Percentiles rank a stretch among this genome's conserved stretches.
Conservation (phyloP, 306 rosid species). For the Albizia julibrissin region DNA sequence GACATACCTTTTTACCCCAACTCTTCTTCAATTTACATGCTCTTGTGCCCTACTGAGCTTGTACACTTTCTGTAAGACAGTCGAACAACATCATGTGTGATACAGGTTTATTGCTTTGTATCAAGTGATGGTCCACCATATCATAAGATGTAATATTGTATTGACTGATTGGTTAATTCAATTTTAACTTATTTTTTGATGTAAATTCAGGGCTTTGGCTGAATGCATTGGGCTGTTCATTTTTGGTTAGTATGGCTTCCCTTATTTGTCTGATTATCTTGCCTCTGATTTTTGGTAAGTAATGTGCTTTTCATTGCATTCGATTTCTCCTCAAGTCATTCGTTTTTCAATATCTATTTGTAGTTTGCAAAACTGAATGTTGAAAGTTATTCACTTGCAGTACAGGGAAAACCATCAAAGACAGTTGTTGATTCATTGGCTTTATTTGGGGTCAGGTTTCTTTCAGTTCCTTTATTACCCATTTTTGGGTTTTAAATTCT, state of each 20-base stretch:
- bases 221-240: slow-evolving; percentile 87
- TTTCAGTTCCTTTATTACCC: slow-evolving; percentile 32
- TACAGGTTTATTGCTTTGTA: slow-evolving; percentile 9
- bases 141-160: background rate
- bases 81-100: background rate
- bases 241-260: slow-evolving; percentile 98
- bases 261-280: slow-evolving; percentile 77
- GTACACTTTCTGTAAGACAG: background rate
- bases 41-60: background rate
- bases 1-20: background rate
- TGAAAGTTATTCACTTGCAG: slow-evolving; percentile 57
- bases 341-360: slow-evolving; percentile 12
- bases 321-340: slow-evolving; percentile 17
- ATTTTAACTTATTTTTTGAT: slow-evolving; percentile 4
- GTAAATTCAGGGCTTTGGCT: slow-evolving; percentile 73
- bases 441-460: slow-evolving; percentile 93
- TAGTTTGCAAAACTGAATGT: slow-evolving; percentile 27
- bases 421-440: slow-evolving; percentile 91
- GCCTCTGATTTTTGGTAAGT: slow-evolving; percentile 87
- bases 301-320: slow-evolving; percentile 15
- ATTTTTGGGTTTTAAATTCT: slow-evolving; percentile 28
- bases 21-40: slow-evolving; percentile 9
- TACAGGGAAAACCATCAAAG: slow-evolving; percentile 91
- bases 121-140: slow-evolving; percentile 15
- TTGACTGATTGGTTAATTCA: slow-evolving; percentile 6